Evolutionary conservation across 176 grass and related monocot species (phyloP).

Genomic region (Oryza longistaminata): DNA sequence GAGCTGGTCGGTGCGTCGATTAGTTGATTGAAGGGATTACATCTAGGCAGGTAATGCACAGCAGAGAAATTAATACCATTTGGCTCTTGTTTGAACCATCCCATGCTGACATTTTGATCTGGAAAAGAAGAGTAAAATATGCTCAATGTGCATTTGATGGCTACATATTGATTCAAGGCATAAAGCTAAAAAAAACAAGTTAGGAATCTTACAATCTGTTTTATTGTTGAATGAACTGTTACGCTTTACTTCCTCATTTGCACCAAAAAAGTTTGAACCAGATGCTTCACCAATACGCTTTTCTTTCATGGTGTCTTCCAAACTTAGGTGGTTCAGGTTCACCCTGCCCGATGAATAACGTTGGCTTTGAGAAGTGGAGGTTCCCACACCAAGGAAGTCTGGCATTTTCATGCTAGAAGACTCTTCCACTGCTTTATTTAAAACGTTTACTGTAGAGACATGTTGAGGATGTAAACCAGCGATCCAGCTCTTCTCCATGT

Average conservation of each 20-base stretch:
- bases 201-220: constrained; percentile 47
- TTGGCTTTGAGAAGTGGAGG: constrained; percentile 30
- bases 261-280: constrained; percentile 36
- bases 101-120: constrained; percentile 26
- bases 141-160: constrained; percentile 29
- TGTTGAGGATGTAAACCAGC: constrained; percentile 32
- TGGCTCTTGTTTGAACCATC: constrained; percentile 35
- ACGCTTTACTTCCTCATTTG: constrained; percentile 27
- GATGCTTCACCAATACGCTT: constrained; percentile 26
- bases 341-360: constrained; percentile 30
- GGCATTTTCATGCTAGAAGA: constrained; percentile 35
- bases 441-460: constrained; percentile 18
- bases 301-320: constrained; percentile 31
- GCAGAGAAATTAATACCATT: constrained; percentile 16
- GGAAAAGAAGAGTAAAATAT: constrained; percentile 22
- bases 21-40: constrained; percentile 18
- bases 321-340: constrained; percentile 39
- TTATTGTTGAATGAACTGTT: constrained; percentile 40
- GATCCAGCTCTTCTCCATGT: constrained; percentile 30
- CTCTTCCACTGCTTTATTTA: constrained; percentile 40
- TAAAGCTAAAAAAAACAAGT: constrained; percentile 3
- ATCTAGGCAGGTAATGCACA: constrained; percentile 3
- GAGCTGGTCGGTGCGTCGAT: constrained; percentile 24
- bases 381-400: constrained; percentile 32
- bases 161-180: constrained; percentile 16